Conservation (phyloP, 2,329 filamentous ascomycete genomes). For the Hysterium pulicare region DNA sequence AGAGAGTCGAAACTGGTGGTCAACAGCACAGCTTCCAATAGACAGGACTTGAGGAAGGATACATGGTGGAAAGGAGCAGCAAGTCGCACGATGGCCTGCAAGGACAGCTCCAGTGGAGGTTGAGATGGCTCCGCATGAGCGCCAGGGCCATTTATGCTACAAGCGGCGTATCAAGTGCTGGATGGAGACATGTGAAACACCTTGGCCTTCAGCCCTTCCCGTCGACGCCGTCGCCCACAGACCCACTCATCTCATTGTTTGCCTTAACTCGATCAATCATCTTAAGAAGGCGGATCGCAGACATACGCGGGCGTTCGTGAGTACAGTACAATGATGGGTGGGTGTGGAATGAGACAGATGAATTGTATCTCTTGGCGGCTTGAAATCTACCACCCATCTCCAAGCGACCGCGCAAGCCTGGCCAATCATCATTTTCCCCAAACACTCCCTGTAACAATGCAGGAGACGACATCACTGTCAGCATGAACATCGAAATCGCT, state of each 20-base stretch:
- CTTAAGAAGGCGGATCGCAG: no score
- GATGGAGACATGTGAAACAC: slow-evolving; percentile 4
- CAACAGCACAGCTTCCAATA: slow-evolving; percentile 36
- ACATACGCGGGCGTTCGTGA: no score
- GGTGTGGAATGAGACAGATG: no score
- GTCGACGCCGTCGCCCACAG: not conserved
- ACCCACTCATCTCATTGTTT: no score
- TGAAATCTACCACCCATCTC: no score
- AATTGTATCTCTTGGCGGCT: no score
- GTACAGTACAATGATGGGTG: no score
- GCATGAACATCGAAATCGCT: slow-evolving; percentile 18
- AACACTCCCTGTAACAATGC: slow-evolving; percentile 8
- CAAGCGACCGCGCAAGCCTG: not conserved
- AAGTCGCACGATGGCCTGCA: slow-evolving; percentile 30
- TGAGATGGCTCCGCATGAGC: slow-evolving; percentile 30
- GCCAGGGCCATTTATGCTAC: slow-evolving; percentile 26
- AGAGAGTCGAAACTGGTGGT: slow-evolving; percentile 35
- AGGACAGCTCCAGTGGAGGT: slow-evolving; percentile 21
- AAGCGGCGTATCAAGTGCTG: slow-evolving; percentile 24
- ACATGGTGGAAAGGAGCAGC: slow-evolving; percentile 21
- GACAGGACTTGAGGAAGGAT: slow-evolving; percentile 22
- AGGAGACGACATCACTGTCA: slow-evolving; percentile 1
- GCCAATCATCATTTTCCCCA: slow-evolving; percentile 3
- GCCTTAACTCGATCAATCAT: no score
- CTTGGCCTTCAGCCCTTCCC: slow-evolving; percentile 2